These are phyloP conservation scores for Alternaria arbusti DNA, from an alignment of 2,329 filamentous ascomycete species.

Conservation along the genomic window DNA sequence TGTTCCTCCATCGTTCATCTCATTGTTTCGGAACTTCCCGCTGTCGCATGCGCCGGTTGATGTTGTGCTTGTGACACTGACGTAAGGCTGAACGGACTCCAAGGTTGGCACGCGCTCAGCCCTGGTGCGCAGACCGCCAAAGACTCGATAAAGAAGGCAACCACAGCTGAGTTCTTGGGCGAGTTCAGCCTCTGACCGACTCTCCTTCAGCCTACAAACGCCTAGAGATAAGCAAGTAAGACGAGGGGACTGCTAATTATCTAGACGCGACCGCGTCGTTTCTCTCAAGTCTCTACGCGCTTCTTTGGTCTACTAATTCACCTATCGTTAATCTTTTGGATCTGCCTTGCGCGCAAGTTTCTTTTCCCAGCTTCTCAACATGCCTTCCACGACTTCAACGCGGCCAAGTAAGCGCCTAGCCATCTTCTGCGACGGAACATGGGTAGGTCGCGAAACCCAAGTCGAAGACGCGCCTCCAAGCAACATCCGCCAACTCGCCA, in stretches of 20 bases:
- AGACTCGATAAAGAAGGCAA: conserved; percentile 14
- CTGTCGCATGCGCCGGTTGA: background rate
- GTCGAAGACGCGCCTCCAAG: conserved; percentile 34
- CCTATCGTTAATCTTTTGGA: background rate
- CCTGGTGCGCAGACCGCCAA: background rate
- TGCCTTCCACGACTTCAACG: conserved; percentile 11
- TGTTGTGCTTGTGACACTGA: conserved; percentile 13
- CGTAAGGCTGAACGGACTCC: background rate
- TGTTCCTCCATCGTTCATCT: background rate
- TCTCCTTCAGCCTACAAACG: background rate
- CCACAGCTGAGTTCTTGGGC: background rate
- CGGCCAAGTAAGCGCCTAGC: conserved; percentile 34
- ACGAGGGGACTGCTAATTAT: background rate
- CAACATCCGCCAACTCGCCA: conserved; percentile 43
- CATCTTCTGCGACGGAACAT: conserved; percentile 47
- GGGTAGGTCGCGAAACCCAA: conserved; percentile 44
- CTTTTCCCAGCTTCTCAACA: background rate
- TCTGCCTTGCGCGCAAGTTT: background rate
- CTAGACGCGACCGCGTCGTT: background rate
- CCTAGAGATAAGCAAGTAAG: background rate
- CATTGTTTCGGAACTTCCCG: background rate
- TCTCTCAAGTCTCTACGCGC: background rate
- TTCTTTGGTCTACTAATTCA: background rate
- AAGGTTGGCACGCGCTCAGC: conserved; percentile 17
- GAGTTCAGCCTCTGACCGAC: background rate